Evolutionary conservation across 768 basidiomycete genomes (phyloP).

Genomic region (Trametopsis cervina): DNA sequence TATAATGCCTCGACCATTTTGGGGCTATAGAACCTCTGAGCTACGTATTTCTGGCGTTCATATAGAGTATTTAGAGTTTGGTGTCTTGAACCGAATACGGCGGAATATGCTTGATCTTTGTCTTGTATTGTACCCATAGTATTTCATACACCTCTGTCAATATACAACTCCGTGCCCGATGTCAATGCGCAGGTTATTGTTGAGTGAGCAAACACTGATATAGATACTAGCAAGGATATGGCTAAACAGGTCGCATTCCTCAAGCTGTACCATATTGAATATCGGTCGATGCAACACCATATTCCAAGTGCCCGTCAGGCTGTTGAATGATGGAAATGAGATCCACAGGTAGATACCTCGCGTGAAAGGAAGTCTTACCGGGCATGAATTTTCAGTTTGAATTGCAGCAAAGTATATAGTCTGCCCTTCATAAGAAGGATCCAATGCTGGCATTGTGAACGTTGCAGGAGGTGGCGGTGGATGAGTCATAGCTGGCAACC

Average conservation of each 20-base stretch:
- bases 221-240: no score
- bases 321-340: not conserved
- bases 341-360: no score
- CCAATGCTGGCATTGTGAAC: conserved; percentile 4
- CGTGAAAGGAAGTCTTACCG: not conserved
- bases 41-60: no score
- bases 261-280: not conserved
- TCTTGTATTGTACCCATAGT: no score
- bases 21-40: not conserved
- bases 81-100: no score
- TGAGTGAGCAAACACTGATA: no score
- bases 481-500: not conserved
- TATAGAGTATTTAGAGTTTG: no score
- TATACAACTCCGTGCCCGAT: no score
- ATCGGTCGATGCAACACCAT: not conserved
- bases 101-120: no score
- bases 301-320: conserved; percentile 3
- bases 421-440: not conserved
- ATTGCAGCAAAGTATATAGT: not conserved
- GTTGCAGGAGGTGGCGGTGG: not conserved
- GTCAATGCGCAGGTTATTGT: no score
- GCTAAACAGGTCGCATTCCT: no score
- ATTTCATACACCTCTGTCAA: no score
- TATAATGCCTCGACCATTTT: not conserved
- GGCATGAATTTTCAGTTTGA: not conserved